phyloP scores from a whole-genome alignment of 2,329 filamentous ascomycete species.

The Teratosphaeria nubilosa region DNA sequence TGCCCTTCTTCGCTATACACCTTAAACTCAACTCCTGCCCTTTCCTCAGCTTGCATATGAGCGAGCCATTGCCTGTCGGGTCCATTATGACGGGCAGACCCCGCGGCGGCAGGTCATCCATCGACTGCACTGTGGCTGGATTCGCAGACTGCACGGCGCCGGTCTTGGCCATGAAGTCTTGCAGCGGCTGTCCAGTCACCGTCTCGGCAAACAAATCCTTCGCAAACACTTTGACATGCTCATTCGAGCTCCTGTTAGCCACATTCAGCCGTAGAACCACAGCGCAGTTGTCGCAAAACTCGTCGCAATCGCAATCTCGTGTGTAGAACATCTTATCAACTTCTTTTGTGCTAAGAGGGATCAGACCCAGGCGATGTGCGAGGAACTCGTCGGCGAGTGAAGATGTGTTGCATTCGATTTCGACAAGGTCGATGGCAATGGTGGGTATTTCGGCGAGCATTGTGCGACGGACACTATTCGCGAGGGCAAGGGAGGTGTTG shows the following conservation, averaged over 20 bases:
- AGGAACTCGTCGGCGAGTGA: slow-evolving; percentile 95
- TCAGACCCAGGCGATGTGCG: slow-evolving; percentile 78
- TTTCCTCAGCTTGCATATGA: slow-evolving; percentile 83
- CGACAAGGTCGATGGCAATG: slow-evolving; percentile 87
- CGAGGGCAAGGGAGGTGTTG: slow-evolving; percentile 81
- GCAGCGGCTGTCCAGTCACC: slow-evolving; percentile 51
- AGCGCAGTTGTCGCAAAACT: slow-evolving; percentile 85
- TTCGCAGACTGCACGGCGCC: neutral
- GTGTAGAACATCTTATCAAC: slow-evolving; percentile 75
- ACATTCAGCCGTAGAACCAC: slow-evolving; percentile 78
- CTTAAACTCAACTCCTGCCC: slow-evolving; percentile 83
- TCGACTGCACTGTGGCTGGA: slow-evolving; percentile 52
- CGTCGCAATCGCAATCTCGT: slow-evolving; percentile 92
- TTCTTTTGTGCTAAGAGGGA: slow-evolving; percentile 77
- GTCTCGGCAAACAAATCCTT: slow-evolving; percentile 63
- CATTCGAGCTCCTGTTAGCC: slow-evolving; percentile 57
- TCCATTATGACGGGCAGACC: slow-evolving; percentile 79
- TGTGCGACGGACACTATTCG: slow-evolving; percentile 81
- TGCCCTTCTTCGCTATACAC: slow-evolving; percentile 95
- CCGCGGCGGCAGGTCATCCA: slow-evolving; percentile 39
- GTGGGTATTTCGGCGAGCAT: slow-evolving; percentile 93
- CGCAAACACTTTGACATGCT: slow-evolving; percentile 89
- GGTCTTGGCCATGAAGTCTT: slow-evolving; percentile 37
- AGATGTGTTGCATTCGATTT: slow-evolving; percentile 88
- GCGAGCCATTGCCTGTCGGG: slow-evolving; percentile 65